Conservation (phyloP, 2,329 filamentous ascomycete species). For the Curvularia eragrostidis region DNA sequence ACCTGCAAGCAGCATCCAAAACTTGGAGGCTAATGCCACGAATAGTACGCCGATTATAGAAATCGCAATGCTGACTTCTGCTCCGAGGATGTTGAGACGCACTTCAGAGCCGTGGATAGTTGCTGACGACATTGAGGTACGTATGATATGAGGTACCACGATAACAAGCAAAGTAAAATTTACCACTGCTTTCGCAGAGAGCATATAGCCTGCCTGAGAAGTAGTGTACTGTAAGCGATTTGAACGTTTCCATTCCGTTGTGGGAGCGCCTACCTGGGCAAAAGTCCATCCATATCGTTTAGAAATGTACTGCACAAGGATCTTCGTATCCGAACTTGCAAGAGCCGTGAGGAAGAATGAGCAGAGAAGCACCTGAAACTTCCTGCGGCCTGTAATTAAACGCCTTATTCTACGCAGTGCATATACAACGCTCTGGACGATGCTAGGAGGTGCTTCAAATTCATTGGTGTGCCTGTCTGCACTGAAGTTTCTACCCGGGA, state of each 20-base stretch:
- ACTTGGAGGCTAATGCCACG: slow-evolving; percentile 40
- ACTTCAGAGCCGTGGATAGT: slow-evolving; percentile 37
- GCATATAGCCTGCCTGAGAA: slow-evolving; percentile 45
- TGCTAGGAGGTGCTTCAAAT: slow-evolving; percentile 29
- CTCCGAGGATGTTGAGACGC: slow-evolving; percentile 41
- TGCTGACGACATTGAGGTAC: slow-evolving; percentile 31
- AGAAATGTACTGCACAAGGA: slow-evolving; percentile 50
- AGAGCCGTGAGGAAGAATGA: slow-evolving; percentile 48
- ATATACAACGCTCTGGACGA: slow-evolving; percentile 23
- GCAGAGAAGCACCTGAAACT: slow-evolving; percentile 44
- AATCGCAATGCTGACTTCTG: slow-evolving; percentile 40
- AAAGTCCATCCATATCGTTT: slow-evolving; percentile 50
- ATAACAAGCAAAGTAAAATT: slow-evolving; percentile 46
- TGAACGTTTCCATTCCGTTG: not conserved
- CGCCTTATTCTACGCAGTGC: slow-evolving; percentile 26
- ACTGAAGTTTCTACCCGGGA: slow-evolving; percentile 19
- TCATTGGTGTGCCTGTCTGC: slow-evolving; percentile 30
- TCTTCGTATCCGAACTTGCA: slow-evolving; percentile 49
- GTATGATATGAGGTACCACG: slow-evolving; percentile 45
- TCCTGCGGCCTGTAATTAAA: slow-evolving; percentile 35
- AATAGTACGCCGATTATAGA: slow-evolving; percentile 46
- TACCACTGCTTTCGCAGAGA: slow-evolving; percentile 48
- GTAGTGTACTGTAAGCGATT: not conserved
- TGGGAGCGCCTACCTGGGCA: slow-evolving; percentile 30
- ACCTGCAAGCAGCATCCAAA: slow-evolving; percentile 45